Base-by-base conservation (phyloP, 352 stramenopile species). In the Phytophthora meadii region DNA sequence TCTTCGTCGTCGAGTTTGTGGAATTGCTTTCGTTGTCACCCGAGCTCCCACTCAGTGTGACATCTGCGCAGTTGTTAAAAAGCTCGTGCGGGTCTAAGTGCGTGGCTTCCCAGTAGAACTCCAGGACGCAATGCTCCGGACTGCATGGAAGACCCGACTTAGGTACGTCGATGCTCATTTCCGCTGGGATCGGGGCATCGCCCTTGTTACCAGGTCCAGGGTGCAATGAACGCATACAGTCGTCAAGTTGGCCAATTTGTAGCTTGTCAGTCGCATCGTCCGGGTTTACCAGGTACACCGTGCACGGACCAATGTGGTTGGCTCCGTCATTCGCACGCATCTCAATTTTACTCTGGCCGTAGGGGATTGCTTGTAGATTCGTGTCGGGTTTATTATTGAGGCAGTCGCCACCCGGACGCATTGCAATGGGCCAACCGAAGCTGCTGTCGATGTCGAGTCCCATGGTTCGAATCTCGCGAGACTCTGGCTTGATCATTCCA, bases 161-260 rank as follows among this genome's bases (percentile, higher is more conserved):
- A 41, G 70, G 74, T 25, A 77, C 68, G 8, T 68, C 49, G 55
- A 82, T 72, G 36, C 27, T 65, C 65, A 79, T 78, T 58, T 76
- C 69, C 7, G 70, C 70, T 5, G 61, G 53, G 47, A 79, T 79
- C 2, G 73, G 69, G 19, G 34, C 1, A 25, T 74, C 70, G 2
- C 70, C 70, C 36, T 78, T 78, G 40, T 41, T 66, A 4, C 69
- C 72, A 2, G 68, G 34, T 5, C 14, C 72, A 10, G 69, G 69
- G 39, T 76, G 65, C 46, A 81, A 47, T 30, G 72, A 81, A 5
- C 72, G 72, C 72, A 81, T 81, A 66, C 72, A 81, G 72, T 81
- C 67, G 19, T 81, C 44, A 8, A 72, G 62, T 40, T 72, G 44
- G 0, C 73, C 73, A 4, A 81, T 49, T 27, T 79, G 70, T 1